Conservation (phyloP, 176 grass and related monocot genomes). For the Juncus effusus region DNA sequence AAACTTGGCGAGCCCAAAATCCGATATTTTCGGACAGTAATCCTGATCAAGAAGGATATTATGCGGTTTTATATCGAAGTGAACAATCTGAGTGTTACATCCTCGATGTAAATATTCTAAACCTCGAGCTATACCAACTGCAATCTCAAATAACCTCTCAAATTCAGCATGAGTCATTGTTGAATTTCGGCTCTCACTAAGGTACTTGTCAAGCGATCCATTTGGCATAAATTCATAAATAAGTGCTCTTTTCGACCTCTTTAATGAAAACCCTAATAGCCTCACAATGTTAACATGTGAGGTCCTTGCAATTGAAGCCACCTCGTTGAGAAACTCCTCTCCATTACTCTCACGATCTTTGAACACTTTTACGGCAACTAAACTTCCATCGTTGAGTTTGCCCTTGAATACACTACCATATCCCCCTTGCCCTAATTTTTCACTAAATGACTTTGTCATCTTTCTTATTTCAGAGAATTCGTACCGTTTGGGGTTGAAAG, state of each 20-base stretch:
- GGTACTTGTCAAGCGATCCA: conserved; percentile 37
- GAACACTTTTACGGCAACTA: conserved; percentile 46
- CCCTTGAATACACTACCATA: conserved; percentile 44
- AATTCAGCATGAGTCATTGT: conserved; percentile 16
- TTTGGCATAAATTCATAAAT: conserved; percentile 48
- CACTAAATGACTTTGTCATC: conserved; percentile 45
- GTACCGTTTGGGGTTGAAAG: conserved; percentile 30
- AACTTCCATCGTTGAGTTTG: conserved; percentile 22
- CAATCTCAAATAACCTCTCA: conserved; percentile 36
- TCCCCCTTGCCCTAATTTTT: conserved; percentile 46
- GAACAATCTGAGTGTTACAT: conserved; percentile 48
- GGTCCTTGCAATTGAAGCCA: conserved; percentile 40
- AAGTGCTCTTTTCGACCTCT: conserved; percentile 30
- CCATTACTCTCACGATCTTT: conserved; percentile 29
- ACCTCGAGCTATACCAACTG: conserved; percentile 40
- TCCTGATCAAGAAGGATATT: conserved; percentile 5
- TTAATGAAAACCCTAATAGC: conserved; percentile 41
- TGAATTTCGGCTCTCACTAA: neutral
- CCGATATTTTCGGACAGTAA: conserved; percentile 19
- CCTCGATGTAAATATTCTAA: conserved; percentile 53
- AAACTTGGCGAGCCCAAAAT: conserved; percentile 19
- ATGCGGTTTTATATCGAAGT: conserved; percentile 35
- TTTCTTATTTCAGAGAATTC: conserved; percentile 34
- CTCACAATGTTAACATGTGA: conserved; percentile 54
- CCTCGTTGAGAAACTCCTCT: conserved; percentile 51